Conservation (phyloP, 169 alveolate species). For the Eimeria zaria region DNA sequence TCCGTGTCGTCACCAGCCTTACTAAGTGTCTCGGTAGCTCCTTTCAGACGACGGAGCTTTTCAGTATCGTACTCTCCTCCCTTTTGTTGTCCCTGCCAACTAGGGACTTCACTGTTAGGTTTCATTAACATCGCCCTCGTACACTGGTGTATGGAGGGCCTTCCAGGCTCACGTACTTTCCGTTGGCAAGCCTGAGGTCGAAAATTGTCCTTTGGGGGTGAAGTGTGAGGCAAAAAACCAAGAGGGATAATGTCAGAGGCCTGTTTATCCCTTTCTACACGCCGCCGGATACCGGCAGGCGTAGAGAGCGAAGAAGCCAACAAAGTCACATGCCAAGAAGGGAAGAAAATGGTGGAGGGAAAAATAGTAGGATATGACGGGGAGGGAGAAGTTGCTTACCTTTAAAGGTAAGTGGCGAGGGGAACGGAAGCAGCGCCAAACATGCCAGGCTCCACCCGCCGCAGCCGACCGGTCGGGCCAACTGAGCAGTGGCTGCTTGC, state of each 20-base stretch:
- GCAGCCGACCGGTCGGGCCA: constrained; percentile 30
- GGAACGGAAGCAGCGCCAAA: background rate
- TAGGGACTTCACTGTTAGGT: background rate
- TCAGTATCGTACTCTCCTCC: background rate
- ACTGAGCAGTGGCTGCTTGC: background rate
- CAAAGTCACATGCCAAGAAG: background rate
- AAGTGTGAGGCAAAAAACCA: background rate
- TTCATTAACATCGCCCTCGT: background rate
- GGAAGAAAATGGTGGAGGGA: background rate
- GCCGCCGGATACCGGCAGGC: background rate
- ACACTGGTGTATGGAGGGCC: background rate
- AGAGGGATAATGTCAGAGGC: background rate
- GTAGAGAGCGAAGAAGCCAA: background rate
- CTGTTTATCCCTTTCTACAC: background rate
- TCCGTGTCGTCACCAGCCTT: background rate
- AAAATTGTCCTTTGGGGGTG: background rate
- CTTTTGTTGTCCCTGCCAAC: constrained; percentile 10
- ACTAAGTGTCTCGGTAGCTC: background rate
- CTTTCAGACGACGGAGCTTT: too few relatives aligned
- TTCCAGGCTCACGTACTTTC: background rate
- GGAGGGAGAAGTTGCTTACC: background rate
- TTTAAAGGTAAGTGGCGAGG: background rate
- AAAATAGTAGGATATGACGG: background rate
- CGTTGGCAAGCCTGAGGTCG: background rate
- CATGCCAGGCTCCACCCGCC: background rate